Evolutionary conservation across 2,329 filamentous ascomycete genomes (phyloP).

Genomic region (Stachybotrys chartarum): DNA sequence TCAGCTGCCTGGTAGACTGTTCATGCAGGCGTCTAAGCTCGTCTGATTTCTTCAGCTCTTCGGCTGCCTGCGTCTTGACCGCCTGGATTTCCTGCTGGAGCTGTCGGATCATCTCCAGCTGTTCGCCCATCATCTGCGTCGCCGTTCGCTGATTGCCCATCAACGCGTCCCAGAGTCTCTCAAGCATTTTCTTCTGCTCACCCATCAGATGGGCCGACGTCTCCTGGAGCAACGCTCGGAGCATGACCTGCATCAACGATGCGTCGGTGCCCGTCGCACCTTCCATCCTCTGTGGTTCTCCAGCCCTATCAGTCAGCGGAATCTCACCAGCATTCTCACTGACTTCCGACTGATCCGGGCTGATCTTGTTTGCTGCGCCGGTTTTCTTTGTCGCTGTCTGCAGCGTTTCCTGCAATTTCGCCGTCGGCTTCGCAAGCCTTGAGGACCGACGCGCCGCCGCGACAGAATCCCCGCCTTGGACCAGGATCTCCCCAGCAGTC

Average conservation of each 20-base stretch:
- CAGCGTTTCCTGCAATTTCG: not conserved
- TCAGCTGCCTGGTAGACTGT: too few species aligned
- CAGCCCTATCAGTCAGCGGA: too few species aligned
- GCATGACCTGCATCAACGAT: conserved; percentile 2
- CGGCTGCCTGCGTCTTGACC: not conserved
- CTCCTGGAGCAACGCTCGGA: conserved; percentile 1
- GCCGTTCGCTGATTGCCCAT: not conserved
- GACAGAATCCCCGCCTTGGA: too few species aligned
- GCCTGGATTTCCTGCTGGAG: conserved; percentile 5
- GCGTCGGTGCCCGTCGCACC: not conserved
- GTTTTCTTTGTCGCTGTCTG: not conserved
- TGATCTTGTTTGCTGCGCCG: not conserved
- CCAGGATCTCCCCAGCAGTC: too few species aligned
- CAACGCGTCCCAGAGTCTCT: conserved; percentile 2
- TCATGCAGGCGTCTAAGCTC: too few species aligned
- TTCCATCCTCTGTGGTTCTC: not conserved
- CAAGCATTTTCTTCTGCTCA: conserved; percentile 4
- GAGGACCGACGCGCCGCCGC: not conserved
- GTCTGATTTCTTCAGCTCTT: conserved; percentile 2
- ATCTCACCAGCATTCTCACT: not conserved
- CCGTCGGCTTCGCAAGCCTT: not conserved
- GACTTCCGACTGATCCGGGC: not conserved
- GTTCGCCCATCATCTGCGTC: not conserved
- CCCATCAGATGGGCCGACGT: conserved; percentile 2
- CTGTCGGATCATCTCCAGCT: conserved; percentile 3